Base-by-base conservation (phyloP, 768 basidiomycete genomes). In the Coprinopsis strossmayeri region DNA sequence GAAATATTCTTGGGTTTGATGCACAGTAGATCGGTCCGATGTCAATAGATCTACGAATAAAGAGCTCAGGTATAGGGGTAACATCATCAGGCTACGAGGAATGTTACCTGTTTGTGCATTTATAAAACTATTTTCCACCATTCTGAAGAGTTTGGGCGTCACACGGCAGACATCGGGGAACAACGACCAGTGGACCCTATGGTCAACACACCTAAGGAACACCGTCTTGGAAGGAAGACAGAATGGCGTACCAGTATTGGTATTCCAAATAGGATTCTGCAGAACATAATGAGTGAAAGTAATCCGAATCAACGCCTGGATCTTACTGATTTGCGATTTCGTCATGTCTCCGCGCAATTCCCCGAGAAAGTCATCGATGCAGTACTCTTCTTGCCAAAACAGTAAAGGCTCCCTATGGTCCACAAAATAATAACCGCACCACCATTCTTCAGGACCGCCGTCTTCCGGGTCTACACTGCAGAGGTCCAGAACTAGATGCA, bases 321-420 rank as follows among this genome's bases (percentile, higher is more conserved):
- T 18, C 69, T 41, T 45, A 77, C 78, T 64, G 12, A 75, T 57
- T 54, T 73, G 71, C 2, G 65, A 61, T 21, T 63, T 54, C 2
- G 61, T 57, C 9, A 63, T 62, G 0, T 69, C 64, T 1, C 74
- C 77, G 27, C 63, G 59, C 1, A 67, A 60, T 27, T 71, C 64
- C 24, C 38, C 60, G 56, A 67, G 2, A 47, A 42, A 3, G 45
- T 49, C 27, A 78, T 45, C 0, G 50, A 40, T 1, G 69, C 69
- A 56, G 48, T 69, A 76, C 0, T 64, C 53, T 35, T 81, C 70
- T 32, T 81, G 46, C 71, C 77, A 84, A 52, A 82, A 83, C 10
- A 82, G 59, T 17, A 64, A 57, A n/a, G 74, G 69, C 0, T 63
- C 59, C 0, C 52, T 13, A 35, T 79, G 77, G 51, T 79, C 67